Conservation (phyloP, 164 flowering plant genomes). For the Houttuynia cordata region DNA sequence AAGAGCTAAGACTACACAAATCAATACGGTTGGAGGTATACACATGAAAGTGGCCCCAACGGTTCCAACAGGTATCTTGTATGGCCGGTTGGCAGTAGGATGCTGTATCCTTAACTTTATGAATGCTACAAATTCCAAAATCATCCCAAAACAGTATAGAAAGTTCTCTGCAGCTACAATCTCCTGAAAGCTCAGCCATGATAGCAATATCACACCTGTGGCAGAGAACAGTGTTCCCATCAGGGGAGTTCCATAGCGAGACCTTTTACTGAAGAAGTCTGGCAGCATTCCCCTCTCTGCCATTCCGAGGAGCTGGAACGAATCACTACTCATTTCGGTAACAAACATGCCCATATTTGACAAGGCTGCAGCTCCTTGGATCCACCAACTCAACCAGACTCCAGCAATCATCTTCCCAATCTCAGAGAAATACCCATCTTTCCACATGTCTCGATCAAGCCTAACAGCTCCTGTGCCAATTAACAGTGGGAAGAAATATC, state of each 20-base stretch:
- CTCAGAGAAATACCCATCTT: slow-evolving; percentile 7
- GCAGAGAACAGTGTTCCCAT: slow-evolving; percentile 8
- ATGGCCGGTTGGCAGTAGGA: slow-evolving; percentile 4
- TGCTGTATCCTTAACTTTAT: slow-evolving; percentile 1
- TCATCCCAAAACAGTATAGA: slow-evolving; percentile 9
- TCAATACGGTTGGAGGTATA: slow-evolving; percentile 7
- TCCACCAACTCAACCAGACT: slow-evolving; percentile 7
- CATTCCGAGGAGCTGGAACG: slow-evolving; percentile 8
- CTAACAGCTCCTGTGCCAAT: slow-evolving; percentile 6
- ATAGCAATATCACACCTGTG: slow-evolving; percentile 4
- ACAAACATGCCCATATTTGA: slow-evolving; percentile 9
- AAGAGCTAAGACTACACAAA: slow-evolving; percentile 6
- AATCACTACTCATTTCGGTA: slow-evolving; percentile 9
- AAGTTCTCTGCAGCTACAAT: slow-evolving; percentile 9
- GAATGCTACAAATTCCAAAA: slow-evolving; percentile 9
- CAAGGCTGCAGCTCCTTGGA: slow-evolving; percentile 5
- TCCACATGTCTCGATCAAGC: slow-evolving; percentile 7
- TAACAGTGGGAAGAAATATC: slow-evolving; percentile 6
- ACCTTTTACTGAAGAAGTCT: slow-evolving; percentile 4
- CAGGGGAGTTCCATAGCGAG: slow-evolving; percentile 4
- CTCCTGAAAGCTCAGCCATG: slow-evolving; percentile 9
- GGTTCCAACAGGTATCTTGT: slow-evolving; percentile 5
- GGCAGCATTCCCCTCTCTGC: slow-evolving; percentile 7
- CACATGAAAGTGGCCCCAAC: slow-evolving; percentile 2
- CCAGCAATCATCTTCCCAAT: slow-evolving; percentile 4